These are phyloP conservation scores for Mycena rebaudengoi DNA, from an alignment of 768 basidiomycete species.

Conservation along the genomic window DNA sequence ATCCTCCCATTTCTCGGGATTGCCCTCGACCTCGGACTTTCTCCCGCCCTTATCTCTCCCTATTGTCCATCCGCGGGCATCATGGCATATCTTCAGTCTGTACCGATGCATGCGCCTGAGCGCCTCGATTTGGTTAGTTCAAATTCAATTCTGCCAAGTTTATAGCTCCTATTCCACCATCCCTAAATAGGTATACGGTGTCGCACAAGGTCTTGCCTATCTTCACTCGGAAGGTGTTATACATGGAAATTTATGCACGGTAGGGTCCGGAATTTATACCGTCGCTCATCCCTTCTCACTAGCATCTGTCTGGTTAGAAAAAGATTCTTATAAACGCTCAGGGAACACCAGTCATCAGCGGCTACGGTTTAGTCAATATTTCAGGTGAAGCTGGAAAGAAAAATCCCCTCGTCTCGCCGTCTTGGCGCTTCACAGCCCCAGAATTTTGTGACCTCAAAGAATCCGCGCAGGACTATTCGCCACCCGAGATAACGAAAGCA, in stretches of 20 bases:
- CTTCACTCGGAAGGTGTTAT: conserved; percentile 12
- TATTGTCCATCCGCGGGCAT: background rate
- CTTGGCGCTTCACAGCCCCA: background rate
- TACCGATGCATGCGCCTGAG: background rate
- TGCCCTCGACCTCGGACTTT: background rate
- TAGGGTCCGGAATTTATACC: too few species aligned
- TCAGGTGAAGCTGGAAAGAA: background rate
- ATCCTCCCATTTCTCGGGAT: background rate
- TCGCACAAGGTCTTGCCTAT: conserved; percentile 5
- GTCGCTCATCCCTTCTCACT: too few species aligned
- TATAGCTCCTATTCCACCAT: too few species aligned
- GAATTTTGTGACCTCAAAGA: background rate
- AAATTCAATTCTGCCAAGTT: too few species aligned
- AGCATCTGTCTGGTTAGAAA: background rate
- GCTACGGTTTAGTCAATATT: background rate
- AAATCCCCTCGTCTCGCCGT: background rate
- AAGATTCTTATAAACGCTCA: background rate
- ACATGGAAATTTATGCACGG: conserved; percentile 12
- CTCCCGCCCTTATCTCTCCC: background rate
- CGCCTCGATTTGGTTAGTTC: background rate
- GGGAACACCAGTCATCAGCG: background rate
- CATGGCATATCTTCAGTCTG: background rate
- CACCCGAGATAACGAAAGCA: background rate
- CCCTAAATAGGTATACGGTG: background rate
- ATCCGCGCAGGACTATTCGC: background rate